Evolutionary conservation across 805 yeast genomes (phyloP).

Genomic region (Nakazawaea ishiwadae): DNA sequence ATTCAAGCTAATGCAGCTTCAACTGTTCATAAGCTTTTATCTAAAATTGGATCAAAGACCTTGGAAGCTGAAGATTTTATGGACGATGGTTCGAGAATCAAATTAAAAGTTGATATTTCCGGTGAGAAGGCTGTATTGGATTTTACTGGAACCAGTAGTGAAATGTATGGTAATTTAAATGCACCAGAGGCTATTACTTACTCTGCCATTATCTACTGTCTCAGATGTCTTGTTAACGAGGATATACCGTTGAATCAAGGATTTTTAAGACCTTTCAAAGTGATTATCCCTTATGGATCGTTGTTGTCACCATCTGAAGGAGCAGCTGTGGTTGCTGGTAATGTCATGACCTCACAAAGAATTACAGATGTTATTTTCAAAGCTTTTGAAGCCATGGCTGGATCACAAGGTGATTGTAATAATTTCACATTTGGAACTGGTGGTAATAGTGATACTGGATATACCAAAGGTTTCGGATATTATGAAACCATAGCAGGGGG

Average conservation of each 20-base stretch:
- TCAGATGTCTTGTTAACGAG: constrained; percentile 78
- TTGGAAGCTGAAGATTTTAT: constrained; percentile 59
- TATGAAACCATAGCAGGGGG: constrained; percentile 97
- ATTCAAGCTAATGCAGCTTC: constrained; percentile 75
- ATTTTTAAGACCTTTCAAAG: constrained; percentile 73
- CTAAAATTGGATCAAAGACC: constrained; percentile 28
- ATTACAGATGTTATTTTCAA: constrained; percentile 84
- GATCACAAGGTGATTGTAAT: constrained; percentile 94
- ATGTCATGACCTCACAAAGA: constrained; percentile 92
- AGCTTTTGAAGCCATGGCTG: constrained; percentile 88
- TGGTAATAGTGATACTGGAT: constrained; percentile 49
- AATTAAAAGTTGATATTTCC: constrained; percentile 47
- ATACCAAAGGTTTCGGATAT: constrained; percentile 73
- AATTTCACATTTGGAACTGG: constrained; percentile 89
- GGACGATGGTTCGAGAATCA: constrained; percentile 79
- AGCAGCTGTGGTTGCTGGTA: constrained; percentile 94
- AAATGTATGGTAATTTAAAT: constrained; percentile 83
- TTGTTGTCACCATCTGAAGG: constrained; percentile 72
- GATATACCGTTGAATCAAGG: constrained; percentile 95
- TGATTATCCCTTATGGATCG: constrained; percentile 58
- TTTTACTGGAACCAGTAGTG: constrained; percentile 82
- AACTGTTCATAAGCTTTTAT: constrained; percentile 57
- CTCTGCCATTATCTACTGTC: constrained; percentile 83
- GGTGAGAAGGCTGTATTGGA: constrained; percentile 64
- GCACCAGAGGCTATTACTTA: constrained; percentile 90